A percentile compares a stretch with the other conserved stretches of the same genome.
These are phyloP conservation scores for Diutina ranongensis DNA, from an alignment of 1,139 yeast genomes.

Conservation along the genomic window DNA sequence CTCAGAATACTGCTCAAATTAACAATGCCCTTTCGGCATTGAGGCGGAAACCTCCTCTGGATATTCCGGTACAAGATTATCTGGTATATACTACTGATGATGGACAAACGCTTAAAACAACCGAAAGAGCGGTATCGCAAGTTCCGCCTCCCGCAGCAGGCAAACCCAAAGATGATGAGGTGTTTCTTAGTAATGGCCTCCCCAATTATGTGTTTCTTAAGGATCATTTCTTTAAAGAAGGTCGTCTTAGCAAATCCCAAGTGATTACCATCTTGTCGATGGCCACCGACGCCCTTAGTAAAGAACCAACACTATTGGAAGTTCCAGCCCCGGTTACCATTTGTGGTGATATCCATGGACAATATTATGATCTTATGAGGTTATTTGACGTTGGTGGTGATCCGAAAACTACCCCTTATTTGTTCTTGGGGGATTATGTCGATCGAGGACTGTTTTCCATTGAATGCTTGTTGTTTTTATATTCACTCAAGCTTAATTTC, in stretches of 20 bases:
- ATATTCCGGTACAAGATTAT: conserved; percentile 25
- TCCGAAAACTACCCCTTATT: conserved; percentile 63
- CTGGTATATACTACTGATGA: conserved; percentile 55
- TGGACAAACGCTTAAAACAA: conserved; percentile 55
- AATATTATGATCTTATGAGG: conserved; percentile 82
- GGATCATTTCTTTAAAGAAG: conserved; percentile 71
- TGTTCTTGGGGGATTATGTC: conserved; percentile 91
- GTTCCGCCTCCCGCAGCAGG: conserved; percentile 62
- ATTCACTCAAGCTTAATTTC: conserved; percentile 69
- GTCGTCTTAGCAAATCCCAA: conserved; percentile 64
- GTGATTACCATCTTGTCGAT: conserved; percentile 53
- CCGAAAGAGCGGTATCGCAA: conserved; percentile 50
- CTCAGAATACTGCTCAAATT: conserved; percentile 4
- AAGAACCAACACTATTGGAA: conserved; percentile 69
- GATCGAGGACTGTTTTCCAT: conserved; percentile 91
- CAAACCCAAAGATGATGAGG: conserved; percentile 55
- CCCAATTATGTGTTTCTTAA: conserved; percentile 67
- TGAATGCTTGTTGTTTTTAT: conserved; percentile 75
- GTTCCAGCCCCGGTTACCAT: conserved; percentile 93
- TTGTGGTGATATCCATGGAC: conserved; percentile 97
- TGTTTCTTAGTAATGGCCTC: conserved; percentile 50
- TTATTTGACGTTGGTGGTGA: conserved; percentile 92
- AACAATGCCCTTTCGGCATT: conserved; percentile 5
- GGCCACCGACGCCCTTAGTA: conserved; percentile 57
- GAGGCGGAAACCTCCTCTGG: not conserved